Evolutionary conservation across 129 eudicot genomes (phyloP), one percentile per base, ranked within the genome.

Genomic region (Calendula officinalis): DNA sequence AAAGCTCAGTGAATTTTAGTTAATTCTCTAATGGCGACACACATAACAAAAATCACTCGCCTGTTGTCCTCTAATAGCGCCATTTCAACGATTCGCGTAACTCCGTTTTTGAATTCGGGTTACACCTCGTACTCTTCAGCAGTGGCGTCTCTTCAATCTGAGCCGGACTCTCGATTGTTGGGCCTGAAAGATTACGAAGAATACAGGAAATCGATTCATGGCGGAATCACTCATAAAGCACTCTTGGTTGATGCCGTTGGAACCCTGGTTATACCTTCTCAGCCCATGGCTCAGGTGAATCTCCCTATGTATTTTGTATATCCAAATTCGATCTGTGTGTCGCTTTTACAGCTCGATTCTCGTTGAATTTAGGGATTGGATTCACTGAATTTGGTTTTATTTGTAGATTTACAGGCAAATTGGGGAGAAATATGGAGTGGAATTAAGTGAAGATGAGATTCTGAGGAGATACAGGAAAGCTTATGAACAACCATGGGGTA

Each of bases 371-470:
- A 34, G 22, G 4, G 3, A 9, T 16, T 17, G 35, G 58, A 27
- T 38, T 10, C 5, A 34, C 22, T 60, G 42, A 35, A n/a, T 74
- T 60, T 46, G 50, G 30, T 50, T 44, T 50, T 62, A 17, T 36
- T 39, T 78, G 69, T 72, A 94, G 99, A 86, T 94, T 37, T 94
- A 94, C 67, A 81, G 83, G 69, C 73, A 86, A 50, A 86, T 94
- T 68, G 99, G 99, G 67, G 95, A 94, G 81, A 94, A 94, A 64
- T 94, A 94, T 67, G 99, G 99, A 44, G 99, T 94, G 78, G 68
- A 80, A 5, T 80, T 64, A 44, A 85, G 90, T 32, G 97, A 94
- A 70, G 66, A 54, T 61, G 99, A 94, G 86, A 89, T 92, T 67
- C 49, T 94, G 61, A 62, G 38, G 56, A 83, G 97, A 77, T 94